phyloP scores from a whole-genome alignment of 1,284 basidiomycete species.

The Leccinum fallax region DNA sequence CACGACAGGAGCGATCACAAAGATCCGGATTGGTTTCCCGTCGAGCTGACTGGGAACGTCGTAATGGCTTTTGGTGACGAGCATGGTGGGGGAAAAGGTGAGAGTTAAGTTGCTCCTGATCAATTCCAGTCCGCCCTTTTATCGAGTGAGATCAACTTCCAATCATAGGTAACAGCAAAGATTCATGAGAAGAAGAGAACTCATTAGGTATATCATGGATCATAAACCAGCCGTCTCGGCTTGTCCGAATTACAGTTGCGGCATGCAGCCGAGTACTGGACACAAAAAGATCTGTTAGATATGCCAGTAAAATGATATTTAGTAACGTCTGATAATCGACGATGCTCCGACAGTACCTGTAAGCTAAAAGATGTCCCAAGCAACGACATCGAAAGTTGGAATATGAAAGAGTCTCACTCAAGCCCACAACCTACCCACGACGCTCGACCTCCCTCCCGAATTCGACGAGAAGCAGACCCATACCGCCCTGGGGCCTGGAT shows the following conservation, averaged over 20 bases:
- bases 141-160: background rate
- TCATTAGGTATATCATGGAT: background rate
- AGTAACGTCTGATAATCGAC: background rate
- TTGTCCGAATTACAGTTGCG: background rate
- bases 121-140: no score
- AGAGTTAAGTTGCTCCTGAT: background rate
- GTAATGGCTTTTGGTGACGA: conserved; percentile 77
- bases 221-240: background rate
- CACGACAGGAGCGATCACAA: conserved; percentile 69
- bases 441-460: conserved; percentile 49
- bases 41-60: conserved; percentile 75
- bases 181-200: background rate
- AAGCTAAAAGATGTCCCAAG: conserved; percentile 4
- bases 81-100: conserved; percentile 48
- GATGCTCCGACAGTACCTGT: background rate
- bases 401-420: conserved; percentile 11
- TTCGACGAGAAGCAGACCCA: conserved; percentile 58
- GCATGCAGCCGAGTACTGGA: background rate
- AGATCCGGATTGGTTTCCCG: conserved; percentile 75
- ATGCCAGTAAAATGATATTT: background rate
- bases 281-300: background rate
- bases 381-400: background rate
- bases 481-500: conserved; percentile 59
- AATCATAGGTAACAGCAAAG: background rate
- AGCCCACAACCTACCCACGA: conserved; percentile 67